Evolutionary conservation across 2,329 filamentous ascomycete genomes (phyloP), one percentile per base, ranked within the genome.

Genomic region (Cladophialophora bantiana): DNA sequence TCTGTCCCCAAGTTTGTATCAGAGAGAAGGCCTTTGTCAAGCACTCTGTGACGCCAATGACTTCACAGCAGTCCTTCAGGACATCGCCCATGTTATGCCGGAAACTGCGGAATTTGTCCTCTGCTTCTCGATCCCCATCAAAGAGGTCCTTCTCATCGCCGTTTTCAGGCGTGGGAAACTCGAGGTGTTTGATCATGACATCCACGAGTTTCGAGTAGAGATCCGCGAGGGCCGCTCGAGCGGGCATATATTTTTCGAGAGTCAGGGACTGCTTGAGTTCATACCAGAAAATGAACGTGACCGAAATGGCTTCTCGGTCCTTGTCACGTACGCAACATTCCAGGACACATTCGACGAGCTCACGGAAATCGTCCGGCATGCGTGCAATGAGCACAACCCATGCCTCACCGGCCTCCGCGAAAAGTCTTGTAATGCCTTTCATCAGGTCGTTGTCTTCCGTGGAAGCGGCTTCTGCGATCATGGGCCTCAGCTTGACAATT

Each of bases 261-360:
- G 94, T 93, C 56, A 99, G 84, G 77, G 96, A 97, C 77, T 97
- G 93, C 83, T 99, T 99, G 55, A 99, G 85, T 76, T 99, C 95
- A 77, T 96, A 98, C 95, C 95, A 99, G 81, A 99, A 98, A 72
- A 88, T 89, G 80, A 99, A 99, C 0, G 96, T 99, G 74, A 95
- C 89, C 62, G 93, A 92, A 70, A 99, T 93, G 4, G 94, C 93
- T 72, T 99, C 95, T 68, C 91, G 88, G 62, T 97, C 94, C 76
- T 89, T 89, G 78, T 99, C 95, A 72, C 91, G 87, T 10, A 90
- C 88, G 68, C 92, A 94, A 75, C 93, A 97, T 80, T 98, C 94
- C n/a, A 98, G 85, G 15, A 99, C 89, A 6, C 91, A 89, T 74
- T 97, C 93, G 10, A 99, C 94, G 4, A 99, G 84, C 10, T 88